Percentiles rank a stretch among this genome's conserved stretches.
Evolutionary conservation across 352 stramenopile genomes (phyloP).

Genomic region (Globisporangium megalacanthum): DNA sequence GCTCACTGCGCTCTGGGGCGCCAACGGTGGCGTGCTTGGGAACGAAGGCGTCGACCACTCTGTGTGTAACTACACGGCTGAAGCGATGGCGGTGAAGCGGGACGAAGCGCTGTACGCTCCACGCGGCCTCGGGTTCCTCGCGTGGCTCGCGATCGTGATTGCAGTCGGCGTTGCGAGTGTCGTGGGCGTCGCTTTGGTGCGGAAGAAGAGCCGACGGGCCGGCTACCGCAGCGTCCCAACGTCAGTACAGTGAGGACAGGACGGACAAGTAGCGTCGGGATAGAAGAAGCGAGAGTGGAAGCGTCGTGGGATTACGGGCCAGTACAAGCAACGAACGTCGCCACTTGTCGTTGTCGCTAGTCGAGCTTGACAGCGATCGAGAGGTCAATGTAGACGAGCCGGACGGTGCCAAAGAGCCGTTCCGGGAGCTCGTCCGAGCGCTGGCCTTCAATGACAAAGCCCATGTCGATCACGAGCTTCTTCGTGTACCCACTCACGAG

Average conservation of each 20-base stretch:
- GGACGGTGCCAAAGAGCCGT: slow-evolving; percentile 54
- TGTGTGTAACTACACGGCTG: slow-evolving; percentile 16
- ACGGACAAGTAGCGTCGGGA: neutral
- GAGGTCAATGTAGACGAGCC: slow-evolving; percentile 65
- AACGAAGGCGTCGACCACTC: slow-evolving; percentile 34
- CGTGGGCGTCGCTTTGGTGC: slow-evolving; percentile 13
- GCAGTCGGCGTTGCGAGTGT: slow-evolving; percentile 7
- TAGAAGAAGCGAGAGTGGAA: neutral
- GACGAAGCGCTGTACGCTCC: slow-evolving; percentile 15
- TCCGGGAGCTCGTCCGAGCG: slow-evolving; percentile 62
- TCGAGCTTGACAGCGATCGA: slow-evolving; percentile 25
- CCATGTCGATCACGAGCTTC: slow-evolving; percentile 83
- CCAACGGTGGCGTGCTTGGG: slow-evolving; percentile 14
- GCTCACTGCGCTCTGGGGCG: slow-evolving; percentile 41
- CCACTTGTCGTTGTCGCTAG: neutral
- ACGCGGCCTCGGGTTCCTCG: slow-evolving; percentile 15
- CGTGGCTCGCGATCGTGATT: slow-evolving; percentile 10
- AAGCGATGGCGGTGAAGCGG: slow-evolving; percentile 3
- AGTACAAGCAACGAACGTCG: too few relatives aligned
- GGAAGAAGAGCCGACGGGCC: slow-evolving; percentile 17
- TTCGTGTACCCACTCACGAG: slow-evolving; percentile 71
- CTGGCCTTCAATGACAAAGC: slow-evolving; percentile 65
- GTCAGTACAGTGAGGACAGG: neutral
- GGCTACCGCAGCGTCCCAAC: slow-evolving; percentile 15
- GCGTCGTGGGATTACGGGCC: too few relatives aligned